Evolutionary conservation across 768 basidiomycete species (phyloP).

Genomic region (Grammothele lineata): DNA sequence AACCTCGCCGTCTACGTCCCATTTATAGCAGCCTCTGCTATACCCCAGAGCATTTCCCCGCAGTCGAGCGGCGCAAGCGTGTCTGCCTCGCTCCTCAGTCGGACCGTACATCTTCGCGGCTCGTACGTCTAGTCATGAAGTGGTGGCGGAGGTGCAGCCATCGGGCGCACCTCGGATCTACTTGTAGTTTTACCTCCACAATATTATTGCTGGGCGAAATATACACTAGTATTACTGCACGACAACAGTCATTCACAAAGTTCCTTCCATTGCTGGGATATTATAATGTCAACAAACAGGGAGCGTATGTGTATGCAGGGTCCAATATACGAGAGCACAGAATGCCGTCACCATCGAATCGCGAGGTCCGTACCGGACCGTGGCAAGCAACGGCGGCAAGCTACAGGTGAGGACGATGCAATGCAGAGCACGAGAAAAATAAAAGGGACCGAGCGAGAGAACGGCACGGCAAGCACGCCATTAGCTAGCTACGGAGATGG

Average conservation of each 20-base stretch:
- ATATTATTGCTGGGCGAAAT: neutral
- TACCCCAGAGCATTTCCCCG: too few species aligned
- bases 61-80: too few species aligned
- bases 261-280: conserved; percentile 1
- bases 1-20: too few species aligned
- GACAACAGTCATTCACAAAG: neutral
- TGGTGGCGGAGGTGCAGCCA: too few species aligned
- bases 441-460: neutral
- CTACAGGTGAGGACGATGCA: neutral
- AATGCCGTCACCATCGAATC: neutral
- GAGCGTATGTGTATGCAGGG: conserved; percentile 2
- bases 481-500: too few species aligned
- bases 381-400: neutral
- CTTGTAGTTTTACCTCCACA: too few species aligned
- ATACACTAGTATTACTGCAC: neutral
- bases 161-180: too few species aligned
- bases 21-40: too few species aligned
- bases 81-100: too few species aligned
- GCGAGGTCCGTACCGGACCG: neutral
- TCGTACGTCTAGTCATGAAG: too few species aligned
- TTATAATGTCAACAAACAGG: neutral
- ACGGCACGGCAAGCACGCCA: too few species aligned
- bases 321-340: neutral
- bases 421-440: neutral
- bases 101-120: too few species aligned